Evolutionary conservation across 192 early-diverging fungal genomes (phyloP), one percentile per base, ranked within the genome.

Genomic region (Backusella psychrophila): DNA sequence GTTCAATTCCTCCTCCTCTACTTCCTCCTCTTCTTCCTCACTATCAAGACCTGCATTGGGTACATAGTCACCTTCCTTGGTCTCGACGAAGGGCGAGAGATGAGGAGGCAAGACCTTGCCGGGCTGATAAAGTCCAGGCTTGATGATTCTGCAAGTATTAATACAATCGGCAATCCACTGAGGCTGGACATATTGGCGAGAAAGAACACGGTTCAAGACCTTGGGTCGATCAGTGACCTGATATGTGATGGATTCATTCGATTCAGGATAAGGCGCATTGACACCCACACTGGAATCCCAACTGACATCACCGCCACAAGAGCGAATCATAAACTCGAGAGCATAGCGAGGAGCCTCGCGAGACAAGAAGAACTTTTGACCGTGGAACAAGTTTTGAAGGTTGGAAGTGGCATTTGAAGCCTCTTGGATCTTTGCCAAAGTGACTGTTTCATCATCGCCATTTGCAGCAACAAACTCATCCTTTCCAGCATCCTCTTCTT

Each of bases 111-210:
- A 85, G 6, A 82, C 84, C 80, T 94, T 89, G 17, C 96, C 98
- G 29, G 93, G 88, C 56, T 90, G 87, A 77, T 99, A 99, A 15
- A 82, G 76, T 11, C 86, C 81, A 15, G 82, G 72, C 23, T 81
- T 73, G 66, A 98, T 79, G 38, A 97, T 80, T 69, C 92, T 90
- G 7, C 88, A 83, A 23, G 94, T 93, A 72, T 99, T 99, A 72
- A 98, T 87, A 77, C 90, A 92, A 81, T 99, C 98, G 85, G 93
- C 96, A 19, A 96, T 87, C 98, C 98, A 99, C 83, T 99, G 98
- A n/a, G 98, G 98, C 84, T 98, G 98, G 42, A 98, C 86, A 76
- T 96, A 98, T 12, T 86, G 86, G 78, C 96, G 90, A 39, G 81
- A 77, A 66, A 87, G 76, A 82, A 91, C 89, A 74, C 85, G 85